Percentiles rank a stretch among this genome's conserved stretches.
Conservation (phyloP, 345 rosid genomes). For the Eucalyptus globulus region DNA sequence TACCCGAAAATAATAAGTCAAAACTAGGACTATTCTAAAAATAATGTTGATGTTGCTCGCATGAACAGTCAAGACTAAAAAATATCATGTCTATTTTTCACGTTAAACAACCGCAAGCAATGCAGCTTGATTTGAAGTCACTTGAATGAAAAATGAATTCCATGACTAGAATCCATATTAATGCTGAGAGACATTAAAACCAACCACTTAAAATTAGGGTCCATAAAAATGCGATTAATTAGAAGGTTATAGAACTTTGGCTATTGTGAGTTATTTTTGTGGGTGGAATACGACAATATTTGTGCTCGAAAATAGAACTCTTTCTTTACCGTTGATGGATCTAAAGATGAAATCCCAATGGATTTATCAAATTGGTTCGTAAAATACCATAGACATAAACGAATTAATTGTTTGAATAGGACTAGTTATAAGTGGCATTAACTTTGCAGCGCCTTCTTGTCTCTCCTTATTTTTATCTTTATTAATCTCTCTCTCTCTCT, state of each 20-base stretch:
- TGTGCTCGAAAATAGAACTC: background rate
- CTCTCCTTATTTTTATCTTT: background rate
- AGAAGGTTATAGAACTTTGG: background rate
- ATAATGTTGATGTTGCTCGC: background rate
- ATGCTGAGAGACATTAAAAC: background rate
- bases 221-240: background rate
- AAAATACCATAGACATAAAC: background rate
- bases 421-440: background rate
- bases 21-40: background rate
- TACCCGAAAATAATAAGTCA: background rate
- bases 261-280: background rate
- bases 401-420: background rate
- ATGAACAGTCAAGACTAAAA: background rate
- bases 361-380: background rate
- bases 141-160: background rate
- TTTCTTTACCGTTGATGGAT: background rate
- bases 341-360: background rate
- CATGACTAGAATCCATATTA: background rate
- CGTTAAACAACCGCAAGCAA: background rate
- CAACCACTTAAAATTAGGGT: background rate
- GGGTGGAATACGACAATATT: background rate
- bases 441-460: background rate
- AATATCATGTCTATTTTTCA: background rate
- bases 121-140: background rate
- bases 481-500: background rate